Evolutionary conservation across 1,284 basidiomycete genomes (phyloP).

Genomic region (Phellopilus nigrolimitatus): DNA sequence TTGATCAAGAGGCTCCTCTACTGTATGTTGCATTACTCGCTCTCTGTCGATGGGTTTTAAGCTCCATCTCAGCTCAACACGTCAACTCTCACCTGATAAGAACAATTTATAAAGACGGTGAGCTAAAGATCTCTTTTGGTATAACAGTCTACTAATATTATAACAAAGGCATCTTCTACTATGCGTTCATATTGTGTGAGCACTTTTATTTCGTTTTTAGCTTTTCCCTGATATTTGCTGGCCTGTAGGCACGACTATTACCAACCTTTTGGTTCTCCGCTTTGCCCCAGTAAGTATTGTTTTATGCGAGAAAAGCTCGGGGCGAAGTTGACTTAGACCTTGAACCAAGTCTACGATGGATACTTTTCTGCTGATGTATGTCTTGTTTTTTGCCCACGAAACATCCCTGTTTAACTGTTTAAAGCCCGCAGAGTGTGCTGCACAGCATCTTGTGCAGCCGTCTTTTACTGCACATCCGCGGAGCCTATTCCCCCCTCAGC

Average conservation of each 20-base stretch:
- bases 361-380: slow-evolving; percentile 4
- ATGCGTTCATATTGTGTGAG: slow-evolving; percentile 5
- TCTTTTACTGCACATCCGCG: slow-evolving; percentile 7
- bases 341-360: background rate
- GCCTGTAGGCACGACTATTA: background rate
- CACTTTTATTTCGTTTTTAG: too few species aligned
- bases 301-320: too few species aligned
- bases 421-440: slow-evolving; percentile 12
- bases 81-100: background rate
- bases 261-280: slow-evolving; percentile 7
- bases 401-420: background rate
- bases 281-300: slow-evolving; percentile 2
- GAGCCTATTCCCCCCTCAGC: background rate
- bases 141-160: background rate
- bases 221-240: background rate
- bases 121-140: background rate
- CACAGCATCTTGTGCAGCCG: slow-evolving; percentile 15
- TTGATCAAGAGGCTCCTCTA: background rate
- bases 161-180: slow-evolving; percentile 8
- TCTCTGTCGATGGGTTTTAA: background rate
- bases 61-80: background rate
- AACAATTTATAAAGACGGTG: slow-evolving; percentile 12
- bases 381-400: background rate
- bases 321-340: too few species aligned
- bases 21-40: background rate